Evolutionary conservation across 2,329 filamentous ascomycete genomes (phyloP), one percentile per base, ranked within the genome.

Genomic region (Cephalotrichum gorgonifer): DNA sequence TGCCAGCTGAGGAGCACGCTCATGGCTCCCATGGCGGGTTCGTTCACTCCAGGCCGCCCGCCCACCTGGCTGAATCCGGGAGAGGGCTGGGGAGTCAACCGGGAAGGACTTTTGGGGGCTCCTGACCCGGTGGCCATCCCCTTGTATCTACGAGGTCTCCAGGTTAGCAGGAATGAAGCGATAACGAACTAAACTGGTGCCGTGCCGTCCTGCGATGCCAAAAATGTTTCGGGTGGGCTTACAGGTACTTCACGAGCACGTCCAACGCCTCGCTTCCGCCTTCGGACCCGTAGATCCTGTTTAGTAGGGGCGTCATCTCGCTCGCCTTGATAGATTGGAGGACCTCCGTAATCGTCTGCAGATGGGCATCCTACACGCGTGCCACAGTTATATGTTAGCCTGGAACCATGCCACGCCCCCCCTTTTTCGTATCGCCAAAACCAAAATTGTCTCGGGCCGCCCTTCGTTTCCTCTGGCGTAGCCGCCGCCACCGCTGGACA

Each of bases 1-100:
- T 98, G 93, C 93, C 93, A 98, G 69, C 89, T 96, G 56, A 98
- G 73, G 63, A 98, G 67, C 47, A 98, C 93, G 63, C 93, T 97
- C 93, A 97, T 97, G 48, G 85, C 86, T 50, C 89, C 84, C 31
- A 88, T 86, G 53, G 88, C 83, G 43, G 87, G 85, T 62, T 84
- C 80, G 62, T 72, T 78, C 33, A 71, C 62, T 25, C 71, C 73
- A 7, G 78, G 74, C 48, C 80, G 68, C 12, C 66, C 66, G 17
- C 72, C 72, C 39, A 91, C 78, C 68, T 96, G 91, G 60, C 86
- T 90, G 71, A 96, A 96, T 7, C 89, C 89, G 5, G 66, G 66
- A 20, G 89, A 94, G 50, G 79, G 75, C 68, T 95, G 87, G 39
- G 89, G 88, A 25, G 86, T 76, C 50, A 80, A 65, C 50, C 62